A percentile compares a stretch with the other conserved stretches of the same genome.
Evolutionary conservation across 257 asterid species (phyloP).

Genomic region (Osmanthus fragrans): DNA sequence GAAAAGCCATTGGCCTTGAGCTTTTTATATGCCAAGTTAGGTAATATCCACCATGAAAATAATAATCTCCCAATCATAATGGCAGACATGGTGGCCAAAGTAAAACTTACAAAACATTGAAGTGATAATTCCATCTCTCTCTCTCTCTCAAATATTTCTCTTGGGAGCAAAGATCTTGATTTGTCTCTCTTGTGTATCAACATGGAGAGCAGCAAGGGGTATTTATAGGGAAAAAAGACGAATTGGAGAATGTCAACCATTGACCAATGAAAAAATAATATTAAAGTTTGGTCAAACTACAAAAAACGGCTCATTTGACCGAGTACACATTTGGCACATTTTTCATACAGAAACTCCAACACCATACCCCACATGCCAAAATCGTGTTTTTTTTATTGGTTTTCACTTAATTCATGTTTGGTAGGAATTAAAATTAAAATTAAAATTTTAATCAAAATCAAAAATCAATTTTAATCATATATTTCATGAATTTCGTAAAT

Average conservation of each 20-base stretch:
- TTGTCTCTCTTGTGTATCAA: not conserved
- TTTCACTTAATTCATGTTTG: too few species aligned
- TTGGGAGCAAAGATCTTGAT: not conserved
- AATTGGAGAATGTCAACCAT: too few species aligned
- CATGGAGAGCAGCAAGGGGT: not conserved
- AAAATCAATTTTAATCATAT: too few species aligned
- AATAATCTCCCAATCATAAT: conserved; percentile 34
- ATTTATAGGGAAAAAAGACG: not conserved
- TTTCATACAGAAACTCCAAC: too few species aligned
- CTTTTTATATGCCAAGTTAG: conserved; percentile 40
- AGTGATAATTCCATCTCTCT: conserved; percentile 24
- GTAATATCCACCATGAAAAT: conserved; percentile 60
- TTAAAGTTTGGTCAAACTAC: too few species aligned
- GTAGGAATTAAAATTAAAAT: too few species aligned
- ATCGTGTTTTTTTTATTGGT: too few species aligned
- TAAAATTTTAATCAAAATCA: too few species aligned
- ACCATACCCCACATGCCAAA: too few species aligned
- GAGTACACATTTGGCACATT: too few species aligned
- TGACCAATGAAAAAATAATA: not conserved
- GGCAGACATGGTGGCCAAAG: conserved; percentile 20
- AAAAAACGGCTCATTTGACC: too few species aligned
- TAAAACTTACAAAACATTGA: conserved; percentile 15
- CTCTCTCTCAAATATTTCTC: not conserved
- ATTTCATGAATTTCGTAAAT: too few species aligned
- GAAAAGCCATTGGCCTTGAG: conserved; percentile 67